Evolutionary conservation across 768 basidiomycete species (phyloP).

Genomic region (Amanita molliuscula): DNA sequence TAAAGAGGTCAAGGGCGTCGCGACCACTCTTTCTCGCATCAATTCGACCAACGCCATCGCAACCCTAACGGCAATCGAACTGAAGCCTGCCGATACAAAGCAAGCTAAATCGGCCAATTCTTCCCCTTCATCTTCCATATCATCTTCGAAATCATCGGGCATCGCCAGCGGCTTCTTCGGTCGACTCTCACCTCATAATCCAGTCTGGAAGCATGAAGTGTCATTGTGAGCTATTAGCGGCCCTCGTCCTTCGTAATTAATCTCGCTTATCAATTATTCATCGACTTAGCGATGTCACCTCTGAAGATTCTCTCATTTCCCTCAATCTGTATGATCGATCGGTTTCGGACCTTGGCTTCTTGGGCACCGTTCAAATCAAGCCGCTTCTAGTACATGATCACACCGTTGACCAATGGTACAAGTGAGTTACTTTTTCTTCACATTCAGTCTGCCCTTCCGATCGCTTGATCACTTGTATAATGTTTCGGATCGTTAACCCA

Average conservation of each 20-base stretch:
- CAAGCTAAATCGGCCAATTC: slow-evolving; percentile 34
- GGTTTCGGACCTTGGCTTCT: slow-evolving; percentile 76
- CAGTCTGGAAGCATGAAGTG: slow-evolving; percentile 98
- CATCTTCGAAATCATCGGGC: slow-evolving; percentile 24
- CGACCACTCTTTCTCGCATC: slow-evolving; percentile 41
- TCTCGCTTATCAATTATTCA: not conserved
- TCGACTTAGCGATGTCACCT: slow-evolving; percentile 79
- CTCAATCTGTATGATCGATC: slow-evolving; percentile 88
- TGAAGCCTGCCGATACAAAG: slow-evolving; percentile 29
- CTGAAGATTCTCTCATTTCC: slow-evolving; percentile 71
- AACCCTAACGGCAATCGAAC: slow-evolving; percentile 54
- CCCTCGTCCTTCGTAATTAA: slow-evolving; percentile 1
- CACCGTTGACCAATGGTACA: slow-evolving; percentile 95
- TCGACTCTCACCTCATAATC: slow-evolving; percentile 70
- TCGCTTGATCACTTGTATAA: slow-evolving; percentile 1
- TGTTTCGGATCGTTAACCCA: not conserved
- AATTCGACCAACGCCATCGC: slow-evolving; percentile 55
- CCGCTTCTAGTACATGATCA: slow-evolving; percentile 88
- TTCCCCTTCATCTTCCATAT: slow-evolving; percentile 30
- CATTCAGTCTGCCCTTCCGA: slow-evolving; percentile 7
- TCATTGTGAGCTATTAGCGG: slow-evolving; percentile 71
- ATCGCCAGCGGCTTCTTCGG: slow-evolving; percentile 43
- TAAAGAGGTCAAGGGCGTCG: slow-evolving; percentile 81
- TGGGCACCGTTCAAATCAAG: slow-evolving; percentile 87
- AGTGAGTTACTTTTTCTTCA: slow-evolving; percentile 40